phyloP scores from a whole-genome alignment of 805 yeast species.

The Saturnispora sanitii region DNA sequence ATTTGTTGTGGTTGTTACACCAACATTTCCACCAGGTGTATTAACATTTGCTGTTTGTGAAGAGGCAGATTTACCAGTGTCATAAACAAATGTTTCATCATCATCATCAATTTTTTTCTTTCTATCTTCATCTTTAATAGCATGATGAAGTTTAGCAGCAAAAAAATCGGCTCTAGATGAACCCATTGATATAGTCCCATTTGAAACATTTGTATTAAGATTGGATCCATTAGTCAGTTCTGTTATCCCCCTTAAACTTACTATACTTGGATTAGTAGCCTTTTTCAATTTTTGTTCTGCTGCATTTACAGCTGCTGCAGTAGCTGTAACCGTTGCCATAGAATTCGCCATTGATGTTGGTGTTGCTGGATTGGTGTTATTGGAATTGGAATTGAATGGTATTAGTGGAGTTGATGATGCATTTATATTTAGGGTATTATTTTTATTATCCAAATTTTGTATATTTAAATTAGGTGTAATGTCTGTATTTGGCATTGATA shows the following conservation, averaged over 20 bases:
- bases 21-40: background rate
- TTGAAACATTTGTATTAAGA: constrained; percentile 16
- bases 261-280: constrained; percentile 19
- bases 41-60: background rate
- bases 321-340: background rate
- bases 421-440: no score
- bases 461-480: no score
- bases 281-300: constrained; percentile 12
- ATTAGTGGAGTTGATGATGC: no score
- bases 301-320: background rate
- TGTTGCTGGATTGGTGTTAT: background rate
- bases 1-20: constrained; percentile 9
- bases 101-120: constrained; percentile 54
- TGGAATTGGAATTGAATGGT: background rate
- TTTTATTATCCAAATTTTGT: no score
- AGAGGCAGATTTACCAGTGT: constrained; percentile 23
- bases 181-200: constrained; percentile 29
- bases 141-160: constrained; percentile 90
- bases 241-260: constrained; percentile 20
- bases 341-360: background rate
- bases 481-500: no score
- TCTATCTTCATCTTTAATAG: constrained; percentile 81
- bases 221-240: no score
- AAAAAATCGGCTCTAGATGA: constrained; percentile 84
- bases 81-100: constrained; percentile 96